phyloP scores from a whole-genome alignment of 2,329 filamentous ascomycete species.

The Ceratocystis variospora region DNA sequence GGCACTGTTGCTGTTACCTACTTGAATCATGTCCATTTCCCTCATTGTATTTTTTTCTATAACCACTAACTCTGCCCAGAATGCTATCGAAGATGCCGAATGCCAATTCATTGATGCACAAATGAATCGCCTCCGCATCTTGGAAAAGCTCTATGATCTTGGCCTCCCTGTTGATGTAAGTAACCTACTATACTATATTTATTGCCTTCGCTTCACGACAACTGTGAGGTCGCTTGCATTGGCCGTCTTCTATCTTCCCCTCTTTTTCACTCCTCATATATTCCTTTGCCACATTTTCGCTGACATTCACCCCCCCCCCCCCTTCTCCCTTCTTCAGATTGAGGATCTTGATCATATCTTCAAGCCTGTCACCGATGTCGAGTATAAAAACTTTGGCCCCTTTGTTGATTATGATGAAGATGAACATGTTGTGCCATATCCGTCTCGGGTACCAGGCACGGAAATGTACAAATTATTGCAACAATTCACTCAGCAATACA shows the following conservation, averaged over 20 bases:
- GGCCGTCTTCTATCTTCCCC: not conserved
- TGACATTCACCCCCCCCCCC: constrained; percentile 19
- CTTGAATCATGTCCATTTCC: not conserved
- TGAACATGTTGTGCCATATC: constrained; percentile 34
- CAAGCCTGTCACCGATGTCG: constrained; percentile 33
- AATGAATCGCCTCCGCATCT: constrained; percentile 33
- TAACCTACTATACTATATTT: constrained; percentile 14
- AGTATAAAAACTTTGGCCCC: constrained; percentile 33
- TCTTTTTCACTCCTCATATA: not conserved
- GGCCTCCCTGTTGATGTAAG: constrained; percentile 38
- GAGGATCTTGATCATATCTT: constrained; percentile 34
- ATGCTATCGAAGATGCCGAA: constrained; percentile 28
- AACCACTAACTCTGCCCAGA: constrained; percentile 23
- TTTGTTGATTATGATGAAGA: constrained; percentile 30
- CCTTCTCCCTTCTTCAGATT: constrained; percentile 25
- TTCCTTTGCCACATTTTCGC: not conserved
- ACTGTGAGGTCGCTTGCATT: not conserved
- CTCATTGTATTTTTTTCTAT: not conserved
- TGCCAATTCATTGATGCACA: constrained; percentile 34
- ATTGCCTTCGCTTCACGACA: too few relatives aligned
- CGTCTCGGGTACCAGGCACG: constrained; percentile 32
- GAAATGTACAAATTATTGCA: constrained; percentile 30
- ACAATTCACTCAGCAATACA: constrained; percentile 24
- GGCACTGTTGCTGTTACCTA: not conserved
- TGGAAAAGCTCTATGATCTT: constrained; percentile 32